Conservation (phyloP, 345 rosid genomes). For the Microthlaspi erraticum region DNA sequence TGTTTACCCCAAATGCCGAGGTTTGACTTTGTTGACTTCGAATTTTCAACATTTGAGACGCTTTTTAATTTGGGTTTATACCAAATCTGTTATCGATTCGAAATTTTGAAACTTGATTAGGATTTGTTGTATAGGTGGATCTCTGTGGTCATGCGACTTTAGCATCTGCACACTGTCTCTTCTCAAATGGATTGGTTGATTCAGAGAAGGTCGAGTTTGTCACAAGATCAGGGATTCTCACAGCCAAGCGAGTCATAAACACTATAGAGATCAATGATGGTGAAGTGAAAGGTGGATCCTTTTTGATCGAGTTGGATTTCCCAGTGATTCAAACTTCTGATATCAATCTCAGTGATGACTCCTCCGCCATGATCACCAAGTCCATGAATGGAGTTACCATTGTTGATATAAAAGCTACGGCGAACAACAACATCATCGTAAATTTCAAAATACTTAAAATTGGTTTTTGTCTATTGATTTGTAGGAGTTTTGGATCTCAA, state of each 20-base stretch:
- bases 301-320: conserved; percentile 61
- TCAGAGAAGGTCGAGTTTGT: conserved; percentile 65
- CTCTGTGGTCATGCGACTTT: conserved; percentile 92
- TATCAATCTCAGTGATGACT: conserved; percentile 41
- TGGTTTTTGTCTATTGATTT: background rate
- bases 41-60: background rate
- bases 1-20: conserved; percentile 66
- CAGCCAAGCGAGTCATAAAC: conserved; percentile 56
- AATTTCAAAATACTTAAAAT: conserved; percentile 13
- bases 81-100: background rate
- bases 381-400: conserved; percentile 59
- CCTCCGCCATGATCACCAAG: conserved; percentile 48
- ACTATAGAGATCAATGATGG: conserved; percentile 39
- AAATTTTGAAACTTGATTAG: background rate
- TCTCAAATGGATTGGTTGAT: conserved; percentile 55
- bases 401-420: conserved; percentile 58
- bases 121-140: conserved; percentile 49
- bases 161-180: conserved; percentile 76
- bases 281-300: conserved; percentile 43
- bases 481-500: background rate
- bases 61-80: background rate
- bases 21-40: conserved; percentile 21
- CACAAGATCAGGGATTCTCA: conserved; percentile 69
- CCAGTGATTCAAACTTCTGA: conserved; percentile 52
- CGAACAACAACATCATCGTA: conserved; percentile 55